Evolutionary conservation across 2,329 filamentous ascomycete genomes (phyloP).

Genomic region (Daldinia sp.): DNA sequence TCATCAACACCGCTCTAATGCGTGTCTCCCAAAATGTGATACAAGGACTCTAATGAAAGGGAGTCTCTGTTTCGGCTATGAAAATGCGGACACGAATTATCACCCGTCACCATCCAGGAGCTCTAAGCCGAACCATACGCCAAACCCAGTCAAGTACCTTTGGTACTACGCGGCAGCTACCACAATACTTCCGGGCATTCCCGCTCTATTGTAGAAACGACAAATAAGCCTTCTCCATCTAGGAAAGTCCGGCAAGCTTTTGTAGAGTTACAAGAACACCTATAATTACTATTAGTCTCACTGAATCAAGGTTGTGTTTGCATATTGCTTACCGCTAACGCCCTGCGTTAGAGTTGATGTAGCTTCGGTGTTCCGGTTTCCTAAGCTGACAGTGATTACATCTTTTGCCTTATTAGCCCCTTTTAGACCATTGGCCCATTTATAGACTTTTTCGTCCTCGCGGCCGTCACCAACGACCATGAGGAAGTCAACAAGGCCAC

Average conservation of each 20-base stretch:
- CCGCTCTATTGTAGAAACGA: constrained; percentile 15
- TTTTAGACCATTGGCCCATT: constrained; percentile 85
- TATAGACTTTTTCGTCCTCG: constrained; percentile 93
- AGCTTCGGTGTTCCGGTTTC: constrained; percentile 87
- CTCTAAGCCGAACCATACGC: constrained; percentile 13
- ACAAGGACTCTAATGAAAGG: constrained; percentile 19
- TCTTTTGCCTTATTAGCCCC: constrained; percentile 67
- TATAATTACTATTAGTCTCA: constrained; percentile 39
- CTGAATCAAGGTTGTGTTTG: constrained; percentile 1
- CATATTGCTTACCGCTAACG: constrained; percentile 78
- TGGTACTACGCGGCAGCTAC: constrained; percentile 18
- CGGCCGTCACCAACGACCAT: constrained; percentile 90
- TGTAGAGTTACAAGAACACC: constrained; percentile 62
- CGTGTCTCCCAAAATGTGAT: constrained; percentile 19
- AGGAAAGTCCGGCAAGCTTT: constrained; percentile 55
- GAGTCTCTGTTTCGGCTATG: constrained; percentile 32
- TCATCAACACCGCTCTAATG: constrained; percentile 31
- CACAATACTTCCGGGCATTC: constrained; percentile 29
- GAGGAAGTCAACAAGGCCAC: constrained; percentile 77
- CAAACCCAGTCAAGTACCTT: constrained; percentile 5
- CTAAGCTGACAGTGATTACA: constrained; percentile 86
- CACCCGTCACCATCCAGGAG: constrained; percentile 8
- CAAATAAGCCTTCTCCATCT: constrained; percentile 41
- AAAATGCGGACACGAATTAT: constrained; percentile 24
- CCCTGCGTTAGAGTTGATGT: constrained; percentile 87